Conservation (phyloP, 2,329 filamentous ascomycete species). For the Trichoderma citrinoviride region DNA sequence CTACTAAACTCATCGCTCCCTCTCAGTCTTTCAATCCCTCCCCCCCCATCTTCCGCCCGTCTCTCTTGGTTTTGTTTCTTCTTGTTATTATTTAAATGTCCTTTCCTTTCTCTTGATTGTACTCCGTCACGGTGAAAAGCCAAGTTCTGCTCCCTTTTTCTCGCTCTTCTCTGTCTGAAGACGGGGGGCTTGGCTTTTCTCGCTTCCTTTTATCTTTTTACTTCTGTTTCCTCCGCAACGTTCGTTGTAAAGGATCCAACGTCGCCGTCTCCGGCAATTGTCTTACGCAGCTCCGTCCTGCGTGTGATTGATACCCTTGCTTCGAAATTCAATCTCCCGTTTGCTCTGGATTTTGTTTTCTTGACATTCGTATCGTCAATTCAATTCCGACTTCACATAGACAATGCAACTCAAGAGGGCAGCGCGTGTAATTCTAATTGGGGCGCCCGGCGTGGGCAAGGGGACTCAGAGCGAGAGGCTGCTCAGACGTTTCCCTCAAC, state of each 20-base stretch:
- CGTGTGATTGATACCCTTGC: background rate
- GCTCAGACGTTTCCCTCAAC: conserved; percentile 79
- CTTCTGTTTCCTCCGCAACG: background rate
- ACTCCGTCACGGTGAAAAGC: background rate
- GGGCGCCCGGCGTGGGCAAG: conserved; percentile 95
- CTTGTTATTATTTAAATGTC: background rate
- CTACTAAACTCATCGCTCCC: too few relatives aligned
- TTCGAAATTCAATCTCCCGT: background rate
- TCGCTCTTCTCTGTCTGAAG: background rate
- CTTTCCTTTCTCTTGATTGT: conserved; percentile 3
- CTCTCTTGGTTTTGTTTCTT: background rate
- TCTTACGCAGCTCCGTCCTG: background rate
- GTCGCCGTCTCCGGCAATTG: conserved; percentile 3
- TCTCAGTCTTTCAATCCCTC: background rate
- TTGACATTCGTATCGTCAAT: background rate
- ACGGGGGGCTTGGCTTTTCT: background rate
- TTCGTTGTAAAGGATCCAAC: background rate
- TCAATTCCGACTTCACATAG: background rate
- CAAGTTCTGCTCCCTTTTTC: background rate
- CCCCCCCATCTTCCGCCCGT: background rate
- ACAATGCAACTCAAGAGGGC: conserved; percentile 70
- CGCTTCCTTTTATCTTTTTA: background rate
- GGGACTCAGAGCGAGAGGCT: conserved; percentile 92
- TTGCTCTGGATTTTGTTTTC: background rate
- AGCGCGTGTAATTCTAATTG: conserved; percentile 90